Evolutionary conservation across 106 monocot species (phyloP), one percentile per base, ranked within the genome.

Genomic region (Acanthochlamys bracteata): DNA sequence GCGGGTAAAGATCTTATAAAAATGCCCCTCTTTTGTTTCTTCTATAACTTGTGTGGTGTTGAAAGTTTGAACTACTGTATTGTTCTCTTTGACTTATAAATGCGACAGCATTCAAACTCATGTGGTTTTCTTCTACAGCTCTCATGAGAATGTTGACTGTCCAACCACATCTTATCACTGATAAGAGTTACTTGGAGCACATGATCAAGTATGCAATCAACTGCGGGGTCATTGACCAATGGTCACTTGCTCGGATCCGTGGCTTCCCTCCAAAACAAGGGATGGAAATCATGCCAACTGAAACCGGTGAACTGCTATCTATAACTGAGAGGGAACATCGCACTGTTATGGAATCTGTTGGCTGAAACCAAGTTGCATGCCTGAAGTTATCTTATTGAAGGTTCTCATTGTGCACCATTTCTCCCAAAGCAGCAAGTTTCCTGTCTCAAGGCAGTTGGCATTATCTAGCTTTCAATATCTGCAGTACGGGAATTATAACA

Each of bases 141-240:
- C 86, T 93, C 9, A 83, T 93, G 83, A 89, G 76, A 73, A 93
- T 86, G 86, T 21, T 93, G 17, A 80, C 86, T 25, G 83, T 89
- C 26, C 81, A 89, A 41, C 81, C 93, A 11, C 67, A 89, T 79
- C 57, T 89, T 17, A 53, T 61, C 10, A 86, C 89, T 17, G 83
- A 93, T 41, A 83, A 79, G 59, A 72, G 63, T 21, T 93, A 89
- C 64, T 62, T 93, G 56, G 78, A 86, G 63, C 84, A 78, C 52
- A 79, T 54, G 57, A 79, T 76, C 43, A 83, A 83, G 63, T 86
- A 93, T 41, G 93, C 93, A 8, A 86, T 93, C n/a, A 39, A 72
- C 15, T 93, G 89, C 39, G 93, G 89, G 26, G 74, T 89, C 22
- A 86, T 77, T 0, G 89, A 83, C 62, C 89, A 89, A 62, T 86